Conservation (phyloP, 225 moss, liverwort and hornwort species). For the Physcomitrium patens region DNA sequence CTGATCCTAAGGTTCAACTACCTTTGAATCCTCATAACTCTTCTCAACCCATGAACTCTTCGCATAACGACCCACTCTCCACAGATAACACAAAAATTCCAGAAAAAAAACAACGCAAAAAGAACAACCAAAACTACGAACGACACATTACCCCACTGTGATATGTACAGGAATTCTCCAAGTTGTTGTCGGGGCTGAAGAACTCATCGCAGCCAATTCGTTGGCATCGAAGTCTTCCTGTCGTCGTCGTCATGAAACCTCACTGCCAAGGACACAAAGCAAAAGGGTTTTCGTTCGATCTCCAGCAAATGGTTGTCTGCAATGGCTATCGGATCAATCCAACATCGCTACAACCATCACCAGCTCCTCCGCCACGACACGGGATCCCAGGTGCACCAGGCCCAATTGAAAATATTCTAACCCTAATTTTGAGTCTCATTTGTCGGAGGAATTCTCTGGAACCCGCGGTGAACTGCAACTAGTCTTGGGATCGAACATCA, state of each 20-base stretch:
- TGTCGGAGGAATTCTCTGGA: no score
- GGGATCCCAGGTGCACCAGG: no score
- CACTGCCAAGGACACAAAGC: not conserved
- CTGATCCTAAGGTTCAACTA: conserved; percentile 4
- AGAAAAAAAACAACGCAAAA: not conserved
- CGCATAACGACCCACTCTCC: not conserved
- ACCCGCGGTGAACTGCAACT: no score
- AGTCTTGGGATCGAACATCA: no score
- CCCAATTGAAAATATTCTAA: no score
- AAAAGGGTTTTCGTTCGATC: no score
- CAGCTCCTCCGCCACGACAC: no score
- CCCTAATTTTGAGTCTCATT: no score
- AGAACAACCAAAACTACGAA: not conserved
- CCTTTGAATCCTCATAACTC: not conserved
- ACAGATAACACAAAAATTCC: not conserved
- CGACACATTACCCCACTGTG: conserved; percentile 70
- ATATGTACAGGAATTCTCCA: conserved; percentile 68
- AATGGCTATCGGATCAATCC: no score
- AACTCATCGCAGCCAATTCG: conserved; percentile 76
- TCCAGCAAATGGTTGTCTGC: no score
- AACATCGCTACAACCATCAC: no score
- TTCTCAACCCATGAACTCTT: not conserved
- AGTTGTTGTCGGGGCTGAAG: conserved; percentile 61
- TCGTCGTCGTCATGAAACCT: conserved; percentile 29
- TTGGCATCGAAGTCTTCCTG: conserved; percentile 55